Evolutionary conservation across 345 rosid genomes (phyloP).

Genomic region (Arabidopsis suecica): DNA sequence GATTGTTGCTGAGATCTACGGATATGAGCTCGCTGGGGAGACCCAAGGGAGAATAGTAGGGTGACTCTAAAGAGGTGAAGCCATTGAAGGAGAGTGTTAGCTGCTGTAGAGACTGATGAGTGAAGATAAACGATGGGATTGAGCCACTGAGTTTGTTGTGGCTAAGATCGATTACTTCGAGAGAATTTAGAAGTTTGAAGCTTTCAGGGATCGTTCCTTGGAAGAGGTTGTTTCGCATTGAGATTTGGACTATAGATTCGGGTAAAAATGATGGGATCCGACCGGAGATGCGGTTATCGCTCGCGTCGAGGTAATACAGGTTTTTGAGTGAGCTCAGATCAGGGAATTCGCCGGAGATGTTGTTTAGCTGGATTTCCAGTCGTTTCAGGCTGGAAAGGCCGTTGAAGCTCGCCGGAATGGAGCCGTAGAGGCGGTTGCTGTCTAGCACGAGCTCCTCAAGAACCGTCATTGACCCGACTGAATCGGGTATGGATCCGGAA

Average conservation of each 20-base stretch:
- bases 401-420: conserved; percentile 60
- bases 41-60: conserved; percentile 35
- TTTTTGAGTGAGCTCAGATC: conserved; percentile 59
- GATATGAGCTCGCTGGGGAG: conserved; percentile 62
- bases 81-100: conserved; percentile 74
- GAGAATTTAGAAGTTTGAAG: conserved; percentile 40
- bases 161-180: conserved; percentile 78
- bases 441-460: conserved; percentile 75
- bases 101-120: conserved; percentile 76
- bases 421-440: conserved; percentile 64
- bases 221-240: conserved; percentile 71
- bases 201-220: conserved; percentile 59
- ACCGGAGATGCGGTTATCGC: conserved; percentile 74
- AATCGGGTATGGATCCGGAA: conserved; percentile 66
- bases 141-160: conserved; percentile 64
- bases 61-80: conserved; percentile 64
- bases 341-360: conserved; percentile 67
- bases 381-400: conserved; percentile 54
- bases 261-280: conserved; percentile 59
- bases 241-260: conserved; percentile 62
- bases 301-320: conserved; percentile 67
- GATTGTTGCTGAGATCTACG: conserved; percentile 57
- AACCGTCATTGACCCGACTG: conserved; percentile 57
- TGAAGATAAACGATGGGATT: conserved; percentile 60
- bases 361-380: conserved; percentile 78